These are phyloP conservation scores for Globisporangium recalcitrans DNA, from an alignment of 352 stramenopile species.

Conservation along the genomic window DNA sequence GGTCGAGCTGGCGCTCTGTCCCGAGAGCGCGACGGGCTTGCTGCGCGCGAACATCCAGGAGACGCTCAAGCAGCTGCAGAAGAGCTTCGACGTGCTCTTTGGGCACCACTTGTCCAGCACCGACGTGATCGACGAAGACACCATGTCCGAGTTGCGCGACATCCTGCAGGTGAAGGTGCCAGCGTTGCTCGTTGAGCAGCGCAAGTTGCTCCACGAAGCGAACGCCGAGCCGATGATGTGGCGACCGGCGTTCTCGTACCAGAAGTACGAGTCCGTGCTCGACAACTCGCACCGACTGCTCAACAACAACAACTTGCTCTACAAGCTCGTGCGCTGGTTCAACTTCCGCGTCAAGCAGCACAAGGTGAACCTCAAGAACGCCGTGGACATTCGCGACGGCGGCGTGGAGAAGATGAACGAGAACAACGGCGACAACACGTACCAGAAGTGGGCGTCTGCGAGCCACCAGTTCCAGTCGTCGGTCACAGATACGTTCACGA, in stretches of 20 bases:
- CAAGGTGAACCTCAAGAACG: constrained; percentile 29
- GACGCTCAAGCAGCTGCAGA: constrained; percentile 56
- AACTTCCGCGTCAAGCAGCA: constrained; percentile 56
- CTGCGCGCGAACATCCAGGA: constrained; percentile 74
- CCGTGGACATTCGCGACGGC: constrained; percentile 48
- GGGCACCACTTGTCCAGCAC: constrained; percentile 59
- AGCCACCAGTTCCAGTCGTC: constrained; percentile 46
- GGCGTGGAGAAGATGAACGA: constrained; percentile 16
- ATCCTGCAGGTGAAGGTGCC: constrained; percentile 60
- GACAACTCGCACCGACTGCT: constrained; percentile 55
- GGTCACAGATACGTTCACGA: constrained; percentile 65
- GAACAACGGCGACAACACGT: constrained; percentile 20
- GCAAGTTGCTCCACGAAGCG: constrained; percentile 55
- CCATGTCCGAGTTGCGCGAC: constrained; percentile 42
- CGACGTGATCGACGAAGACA: constrained; percentile 47
- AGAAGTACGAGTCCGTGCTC: constrained; percentile 72
- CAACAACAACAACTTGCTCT: constrained; percentile 82
- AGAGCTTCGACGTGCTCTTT: constrained; percentile 62
- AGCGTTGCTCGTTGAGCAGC: constrained; percentile 48
- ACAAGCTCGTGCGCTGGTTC: constrained; percentile 78
- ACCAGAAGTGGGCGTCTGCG: constrained; percentile 46
- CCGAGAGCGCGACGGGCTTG: constrained; percentile 58
- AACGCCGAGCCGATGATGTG: constrained; percentile 63
- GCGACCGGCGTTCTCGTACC: constrained; percentile 59
- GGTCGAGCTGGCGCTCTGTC: constrained; percentile 59